Conservation (phyloP, 2,329 filamentous ascomycete species). For the Xylariaceae sp. region DNA sequence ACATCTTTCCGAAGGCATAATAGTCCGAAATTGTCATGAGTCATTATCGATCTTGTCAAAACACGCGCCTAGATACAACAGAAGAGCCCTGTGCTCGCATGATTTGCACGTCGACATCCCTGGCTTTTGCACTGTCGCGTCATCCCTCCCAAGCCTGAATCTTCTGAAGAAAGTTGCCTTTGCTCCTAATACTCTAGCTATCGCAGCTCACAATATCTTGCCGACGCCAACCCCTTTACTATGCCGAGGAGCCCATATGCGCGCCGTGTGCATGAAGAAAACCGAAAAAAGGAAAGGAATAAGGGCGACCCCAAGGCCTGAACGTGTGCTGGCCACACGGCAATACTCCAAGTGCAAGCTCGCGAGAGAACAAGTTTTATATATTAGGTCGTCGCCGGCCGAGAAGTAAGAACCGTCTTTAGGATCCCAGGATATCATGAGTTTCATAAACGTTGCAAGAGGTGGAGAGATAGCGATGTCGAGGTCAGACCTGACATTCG, state of each 20-base stretch:
- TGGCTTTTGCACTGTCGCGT: too few relatives aligned
- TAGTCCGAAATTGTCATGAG: slow-evolving; percentile 25
- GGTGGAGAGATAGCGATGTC: slow-evolving; percentile 9
- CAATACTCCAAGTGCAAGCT: slow-evolving; percentile 24
- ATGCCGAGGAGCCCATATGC: slow-evolving; percentile 23
- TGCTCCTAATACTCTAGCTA: slow-evolving; percentile 22
- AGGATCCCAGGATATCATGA: slow-evolving; percentile 30
- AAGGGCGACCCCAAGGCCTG: too few relatives aligned
- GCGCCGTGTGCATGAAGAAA: slow-evolving; percentile 20
- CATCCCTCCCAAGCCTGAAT: slow-evolving; percentile 10
- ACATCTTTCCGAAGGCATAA: neutral
- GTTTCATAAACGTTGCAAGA: slow-evolving; percentile 28
- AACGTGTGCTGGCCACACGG: slow-evolving; percentile 18
- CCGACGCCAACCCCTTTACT: slow-evolving; percentile 22
- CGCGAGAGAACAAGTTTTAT: slow-evolving; percentile 31
- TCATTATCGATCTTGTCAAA: slow-evolving; percentile 31
- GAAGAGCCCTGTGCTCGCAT: slow-evolving; percentile 24
- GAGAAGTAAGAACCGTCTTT: slow-evolving; percentile 26
- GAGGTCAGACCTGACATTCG: slow-evolving; percentile 1
- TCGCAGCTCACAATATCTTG: slow-evolving; percentile 18
- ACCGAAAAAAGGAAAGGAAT: slow-evolving; percentile 21
- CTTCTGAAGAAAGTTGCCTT: slow-evolving; percentile 18
- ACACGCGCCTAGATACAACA: slow-evolving; percentile 32
- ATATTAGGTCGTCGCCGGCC: slow-evolving; percentile 33
- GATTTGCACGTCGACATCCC: too few relatives aligned